Conservation (phyloP, 1,284 basidiomycete genomes). For the Tremellales sp. region DNA sequence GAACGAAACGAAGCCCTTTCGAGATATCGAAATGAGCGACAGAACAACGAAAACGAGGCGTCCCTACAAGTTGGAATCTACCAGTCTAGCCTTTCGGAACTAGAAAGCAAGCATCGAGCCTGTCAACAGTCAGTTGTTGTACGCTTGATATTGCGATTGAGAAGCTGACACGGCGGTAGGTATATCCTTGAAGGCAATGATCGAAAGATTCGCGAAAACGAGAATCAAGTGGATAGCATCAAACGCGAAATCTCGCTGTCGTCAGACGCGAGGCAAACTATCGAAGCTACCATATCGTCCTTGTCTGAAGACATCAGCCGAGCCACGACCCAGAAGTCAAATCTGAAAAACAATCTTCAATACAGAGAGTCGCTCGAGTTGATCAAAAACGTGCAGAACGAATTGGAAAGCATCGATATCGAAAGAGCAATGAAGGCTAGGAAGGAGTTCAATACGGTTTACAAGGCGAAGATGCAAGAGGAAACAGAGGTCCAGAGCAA, state of each 20-base stretch:
- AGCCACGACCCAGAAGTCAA: constrained; percentile 64
- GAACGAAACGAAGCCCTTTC: constrained; percentile 38
- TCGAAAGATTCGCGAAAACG: constrained; percentile 61
- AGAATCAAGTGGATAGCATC: constrained; percentile 54
- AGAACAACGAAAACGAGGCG: constrained; percentile 35
- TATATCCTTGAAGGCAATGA: constrained; percentile 69
- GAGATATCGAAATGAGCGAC: constrained; percentile 31
- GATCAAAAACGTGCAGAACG: constrained; percentile 63
- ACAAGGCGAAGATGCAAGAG: constrained; percentile 60
- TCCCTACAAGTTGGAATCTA: constrained; percentile 29
- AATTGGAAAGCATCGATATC: constrained; percentile 73
- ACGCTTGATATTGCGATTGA: neutral
- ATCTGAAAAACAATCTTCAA: constrained; percentile 81
- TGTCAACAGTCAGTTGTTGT: constrained; percentile 29
- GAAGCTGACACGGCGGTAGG: constrained; percentile 48
- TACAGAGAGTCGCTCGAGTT: constrained; percentile 67
- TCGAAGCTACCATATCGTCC: constrained; percentile 55
- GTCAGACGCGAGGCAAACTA: constrained; percentile 55
- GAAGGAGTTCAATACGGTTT: constrained; percentile 78
- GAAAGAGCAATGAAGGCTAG: constrained; percentile 75
- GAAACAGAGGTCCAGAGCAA: constrained; percentile 54
- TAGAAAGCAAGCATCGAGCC: constrained; percentile 38
- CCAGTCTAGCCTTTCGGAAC: constrained; percentile 32
- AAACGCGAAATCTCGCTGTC: constrained; percentile 50
- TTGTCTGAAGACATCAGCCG: constrained; percentile 55